These are phyloP conservation scores for Cryphonectria japonica DNA, from an alignment of 2,329 filamentous ascomycete genomes.

Conservation along the genomic window DNA sequence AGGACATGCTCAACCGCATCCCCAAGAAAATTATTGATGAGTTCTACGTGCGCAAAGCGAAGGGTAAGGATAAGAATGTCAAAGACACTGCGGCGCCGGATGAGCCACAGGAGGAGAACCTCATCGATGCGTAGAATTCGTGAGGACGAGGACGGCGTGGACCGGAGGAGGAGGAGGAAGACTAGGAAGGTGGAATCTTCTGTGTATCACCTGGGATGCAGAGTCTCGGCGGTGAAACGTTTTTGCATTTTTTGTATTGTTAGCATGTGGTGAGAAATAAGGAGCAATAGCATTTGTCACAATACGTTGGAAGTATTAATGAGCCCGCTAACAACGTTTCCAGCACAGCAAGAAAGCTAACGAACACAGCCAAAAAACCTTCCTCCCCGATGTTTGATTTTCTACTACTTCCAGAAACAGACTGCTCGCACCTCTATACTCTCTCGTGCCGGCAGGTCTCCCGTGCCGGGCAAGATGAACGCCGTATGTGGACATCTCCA, in stretches of 20 bases:
- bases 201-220: conserved; percentile 11
- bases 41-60: conserved; percentile 75
- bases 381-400: not conserved
- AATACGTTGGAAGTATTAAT: conserved; percentile 1
- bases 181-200: not conserved
- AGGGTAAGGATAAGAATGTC: conserved; percentile 54
- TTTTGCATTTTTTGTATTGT: conserved; percentile 25
- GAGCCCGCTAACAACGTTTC: not conserved
- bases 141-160: not conserved
- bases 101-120: conserved; percentile 38
- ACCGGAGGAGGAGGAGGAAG: not conserved
- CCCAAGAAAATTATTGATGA: conserved; percentile 82
- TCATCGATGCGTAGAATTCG: conserved; percentile 41
- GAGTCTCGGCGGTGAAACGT: conserved; percentile 20
- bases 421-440: conserved; percentile 21
- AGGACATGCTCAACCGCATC: conserved; percentile 96
- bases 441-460: conserved; percentile 10
- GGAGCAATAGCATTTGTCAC: conserved; percentile 24
- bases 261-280: conserved; percentile 26
- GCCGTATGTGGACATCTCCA: conserved; percentile 36
- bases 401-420: conserved; percentile 14
- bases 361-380: not conserved
- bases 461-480: conserved; percentile 13
- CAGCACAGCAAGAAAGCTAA: not conserved
- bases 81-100: conserved; percentile 35